Evolutionary conservation across 139 green algal genomes (phyloP), one percentile per base, ranked within the genome.

Genomic region (Pleodorina starrii): DNA sequence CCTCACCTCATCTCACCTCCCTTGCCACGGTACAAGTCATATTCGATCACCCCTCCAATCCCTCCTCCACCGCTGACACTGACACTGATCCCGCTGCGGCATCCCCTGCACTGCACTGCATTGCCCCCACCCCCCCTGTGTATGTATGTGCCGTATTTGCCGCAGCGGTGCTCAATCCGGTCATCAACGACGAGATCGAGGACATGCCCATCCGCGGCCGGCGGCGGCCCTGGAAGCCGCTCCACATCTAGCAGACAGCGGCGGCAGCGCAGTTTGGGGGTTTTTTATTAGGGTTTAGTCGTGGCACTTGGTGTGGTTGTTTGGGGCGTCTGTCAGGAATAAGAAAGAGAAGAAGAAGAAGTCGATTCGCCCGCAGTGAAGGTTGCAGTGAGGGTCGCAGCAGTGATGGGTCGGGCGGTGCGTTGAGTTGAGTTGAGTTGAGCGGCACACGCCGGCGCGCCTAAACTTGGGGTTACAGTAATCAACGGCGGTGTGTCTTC

Each of bases 151-250:
- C 23, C 11, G 17, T 66, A 5, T 21, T 25, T 66, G 54, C 2
- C 63, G 63, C 63, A 73, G 63, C 63, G 27, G 63, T 73, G 29
- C 63, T 73, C 19, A 73, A 76, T 32, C 68, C 35, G 35, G 68
- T 76, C 19, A 76, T 76, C 36, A 76, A 76, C 32, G 68, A 76
- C 19, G 68, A 76, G 68, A 19, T 48, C 1, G 68, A 76, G 68
- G 68, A 76, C 35, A 44, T 76, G 68, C 68, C 68, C 35, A 76
- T 76, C 25, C 68, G 68, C 68, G 68, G 68, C 68, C 35, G 68
- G 68, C 68, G 32, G 6, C 68, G 68, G 68, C 68, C 68, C 29
- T 76, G 68, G 68, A 76, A 76, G 32, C 68, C 68, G 1, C 68
- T 76, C 16, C 68, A 76, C 32, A 76, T 46, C n/a, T 76, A 23